Base-by-base conservation (phyloP, 257 asterid species). In the Cynanchum wilfordii region DNA sequence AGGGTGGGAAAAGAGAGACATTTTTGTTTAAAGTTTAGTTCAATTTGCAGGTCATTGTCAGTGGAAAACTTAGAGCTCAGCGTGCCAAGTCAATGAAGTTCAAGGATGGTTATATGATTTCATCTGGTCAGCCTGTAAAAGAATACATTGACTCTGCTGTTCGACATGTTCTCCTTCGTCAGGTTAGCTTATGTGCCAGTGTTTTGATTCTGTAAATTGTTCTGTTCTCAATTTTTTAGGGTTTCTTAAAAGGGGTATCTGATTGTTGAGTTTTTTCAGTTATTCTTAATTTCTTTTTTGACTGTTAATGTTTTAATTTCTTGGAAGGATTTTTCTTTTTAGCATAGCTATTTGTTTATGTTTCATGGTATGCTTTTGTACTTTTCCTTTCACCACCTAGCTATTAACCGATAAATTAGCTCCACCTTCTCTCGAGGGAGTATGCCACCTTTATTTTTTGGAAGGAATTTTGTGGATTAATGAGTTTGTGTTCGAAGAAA, bases 81-180 rank as follows among this genome's bases (percentile, higher is more conserved):
- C 85, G 87, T 72, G 90, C 91, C 0, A 87, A 87, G 60, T 79
- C 91, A 6, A 87, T 86, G 90, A 86, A 82, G 72, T 86, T 86
- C 77, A 84, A 84, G 77, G 90, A 86, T 62, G 90, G 90, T 8
- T 86, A 86, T 81, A 84, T 84, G 88, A 84, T 87, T 19, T 87
- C 89, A 24, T 84, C 91, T 0, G 91, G 91, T 6, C 91, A 86
- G 77, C 91, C 89, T 0, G 91, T 87, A 62, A 87, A 85, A 55
- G 91, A 86, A 50, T 86, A 84, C 71, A 86, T 86, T 0, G 91
- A 84, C 73, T 69, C 87, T 63, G 91, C 89, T 20, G 91, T 87
- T 44, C 83, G 89, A 65, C 91, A 84, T 10, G 91, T 86, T 27
- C 91, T 86, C 59, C 87, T 86, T 15, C 74, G 90, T 70, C 90